Percentiles rank a stretch among this genome's conserved stretches.
phyloP scores from a whole-genome alignment of 2,329 filamentous ascomycete genomes.

The Catunica adiposa region DNA sequence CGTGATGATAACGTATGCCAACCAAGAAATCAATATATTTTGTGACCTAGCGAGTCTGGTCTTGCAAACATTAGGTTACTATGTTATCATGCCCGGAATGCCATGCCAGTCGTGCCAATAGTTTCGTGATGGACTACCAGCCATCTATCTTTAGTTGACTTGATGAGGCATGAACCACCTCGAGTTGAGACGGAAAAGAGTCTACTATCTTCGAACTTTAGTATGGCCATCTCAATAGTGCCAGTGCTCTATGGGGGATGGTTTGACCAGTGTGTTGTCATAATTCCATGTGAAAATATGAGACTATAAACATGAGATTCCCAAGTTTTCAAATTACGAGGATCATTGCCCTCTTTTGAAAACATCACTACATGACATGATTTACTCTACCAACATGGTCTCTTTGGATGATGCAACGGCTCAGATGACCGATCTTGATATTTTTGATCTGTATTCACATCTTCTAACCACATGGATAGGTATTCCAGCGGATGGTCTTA shows the following conservation, averaged over 20 bases:
- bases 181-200: neutral
- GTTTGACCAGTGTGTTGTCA: neutral
- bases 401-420: neutral
- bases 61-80: no score
- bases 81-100: no score
- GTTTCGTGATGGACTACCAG: neutral
- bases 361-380: neutral
- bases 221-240: neutral
- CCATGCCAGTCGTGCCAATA: neutral
- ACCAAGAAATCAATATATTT: no score
- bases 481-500: conserved; percentile 41
- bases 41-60: no score
- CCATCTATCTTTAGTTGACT: neutral
- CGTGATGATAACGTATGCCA: neutral
- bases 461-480: conserved; percentile 20
- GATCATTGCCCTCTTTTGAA: neutral
- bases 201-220: neutral
- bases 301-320: neutral
- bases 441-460: neutral
- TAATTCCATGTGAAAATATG: neutral
- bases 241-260: neutral
- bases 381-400: neutral
- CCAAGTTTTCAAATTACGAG: neutral
- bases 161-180: neutral
- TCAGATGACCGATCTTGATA: neutral